phyloP scores from a whole-genome alignment of 306 rosid species.

The Rosa chinensis region DNA sequence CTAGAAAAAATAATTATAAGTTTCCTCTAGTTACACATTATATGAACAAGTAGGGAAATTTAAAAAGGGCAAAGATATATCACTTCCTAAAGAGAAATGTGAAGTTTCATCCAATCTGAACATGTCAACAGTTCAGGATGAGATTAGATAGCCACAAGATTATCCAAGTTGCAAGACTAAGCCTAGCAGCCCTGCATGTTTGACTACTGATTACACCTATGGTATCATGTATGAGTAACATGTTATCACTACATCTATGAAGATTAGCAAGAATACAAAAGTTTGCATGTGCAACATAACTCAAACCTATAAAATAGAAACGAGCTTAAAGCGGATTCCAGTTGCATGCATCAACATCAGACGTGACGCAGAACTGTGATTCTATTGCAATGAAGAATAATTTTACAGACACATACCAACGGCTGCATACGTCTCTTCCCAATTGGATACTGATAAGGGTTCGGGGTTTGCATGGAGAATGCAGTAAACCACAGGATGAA shows the following conservation, averaged over 20 bases:
- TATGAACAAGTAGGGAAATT: neutral
- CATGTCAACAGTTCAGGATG: neutral
- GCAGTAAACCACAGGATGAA: slow-evolving; percentile 99
- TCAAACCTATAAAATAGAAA: neutral
- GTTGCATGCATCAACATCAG: neutral
- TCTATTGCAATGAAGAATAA: neutral
- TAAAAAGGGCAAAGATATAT: neutral
- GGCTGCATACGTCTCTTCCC: slow-evolving; percentile 99
- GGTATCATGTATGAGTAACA: neutral
- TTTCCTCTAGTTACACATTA: neutral
- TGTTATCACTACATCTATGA: neutral
- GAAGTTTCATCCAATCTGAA: neutral
- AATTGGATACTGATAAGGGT: slow-evolving; percentile 93
- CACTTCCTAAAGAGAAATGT: neutral
- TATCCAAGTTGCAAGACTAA: neutral
- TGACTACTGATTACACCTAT: neutral
- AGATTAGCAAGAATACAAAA: neutral
- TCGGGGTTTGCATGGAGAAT: slow-evolving; percentile 97
- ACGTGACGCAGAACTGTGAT: neutral
- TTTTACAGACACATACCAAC: slow-evolving; percentile 55
- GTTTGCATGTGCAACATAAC: neutral
- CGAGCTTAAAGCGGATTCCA: neutral
- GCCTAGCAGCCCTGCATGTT: neutral
- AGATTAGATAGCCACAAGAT: neutral
- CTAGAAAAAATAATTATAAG: neutral